Evolutionary conservation across 2,329 filamentous ascomycete genomes (phyloP).

Genomic region (Venturia effusa): DNA sequence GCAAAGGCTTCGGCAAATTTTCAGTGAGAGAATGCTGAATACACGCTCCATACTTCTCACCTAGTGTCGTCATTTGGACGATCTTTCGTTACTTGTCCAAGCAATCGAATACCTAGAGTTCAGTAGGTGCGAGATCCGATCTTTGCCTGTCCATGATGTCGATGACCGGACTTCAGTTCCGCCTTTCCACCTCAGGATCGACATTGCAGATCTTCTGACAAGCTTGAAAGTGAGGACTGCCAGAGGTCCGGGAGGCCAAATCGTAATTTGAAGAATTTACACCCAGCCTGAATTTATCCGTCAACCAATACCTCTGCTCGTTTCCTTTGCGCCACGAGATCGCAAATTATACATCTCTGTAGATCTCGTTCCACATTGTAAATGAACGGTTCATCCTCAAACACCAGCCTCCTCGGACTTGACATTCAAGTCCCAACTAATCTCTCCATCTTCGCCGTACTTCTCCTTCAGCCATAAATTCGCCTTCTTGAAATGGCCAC

Average conservation of each 20-base stretch:
- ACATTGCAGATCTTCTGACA: not conserved
- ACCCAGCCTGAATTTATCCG: too few species aligned
- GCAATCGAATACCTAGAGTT: too few species aligned
- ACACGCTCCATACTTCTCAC: not conserved
- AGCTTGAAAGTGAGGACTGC: too few species aligned
- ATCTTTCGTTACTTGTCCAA: too few species aligned
- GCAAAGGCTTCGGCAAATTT: not conserved
- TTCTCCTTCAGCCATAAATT: constrained; percentile 74
- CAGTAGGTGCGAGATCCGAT: too few species aligned
- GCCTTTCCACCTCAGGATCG: not conserved
- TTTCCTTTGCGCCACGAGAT: not conserved
- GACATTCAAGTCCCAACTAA: constrained; percentile 67
- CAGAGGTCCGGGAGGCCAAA: too few species aligned
- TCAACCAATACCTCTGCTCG: too few species aligned
- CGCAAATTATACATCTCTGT: not conserved
- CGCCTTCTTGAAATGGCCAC: constrained; percentile 67
- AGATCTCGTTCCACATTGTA: not conserved
- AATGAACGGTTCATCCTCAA: not conserved
- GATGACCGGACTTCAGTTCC: not conserved
- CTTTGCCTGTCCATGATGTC: not conserved
- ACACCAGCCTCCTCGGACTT: constrained; percentile 6
- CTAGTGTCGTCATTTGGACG: too few species aligned
- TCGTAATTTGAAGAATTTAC: too few species aligned
- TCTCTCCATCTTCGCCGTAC: constrained; percentile 69
- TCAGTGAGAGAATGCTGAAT: not conserved